These are phyloP conservation scores for Anisodus tanguticus DNA, from an alignment of 257 asterid species.

Conservation along the genomic window DNA sequence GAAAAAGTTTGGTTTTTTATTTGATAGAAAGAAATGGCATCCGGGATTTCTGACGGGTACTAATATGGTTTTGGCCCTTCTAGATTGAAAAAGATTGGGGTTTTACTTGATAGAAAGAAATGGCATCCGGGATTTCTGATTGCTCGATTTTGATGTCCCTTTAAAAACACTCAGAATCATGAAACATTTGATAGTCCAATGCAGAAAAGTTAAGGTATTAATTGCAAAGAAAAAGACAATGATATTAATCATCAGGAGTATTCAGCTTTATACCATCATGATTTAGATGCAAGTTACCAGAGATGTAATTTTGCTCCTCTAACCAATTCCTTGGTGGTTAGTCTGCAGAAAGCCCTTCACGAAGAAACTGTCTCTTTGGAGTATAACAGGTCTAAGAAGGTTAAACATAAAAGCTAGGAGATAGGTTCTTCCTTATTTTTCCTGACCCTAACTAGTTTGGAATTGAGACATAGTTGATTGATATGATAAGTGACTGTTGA, in stretches of 20 bases:
- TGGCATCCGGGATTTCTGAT: not conserved
- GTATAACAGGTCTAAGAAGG: not conserved
- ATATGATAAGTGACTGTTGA: not conserved
- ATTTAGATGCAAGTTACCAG: not conserved
- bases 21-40: not conserved
- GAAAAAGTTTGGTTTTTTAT: not conserved
- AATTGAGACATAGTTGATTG: not conserved
- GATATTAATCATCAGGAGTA: not conserved
- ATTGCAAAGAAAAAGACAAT: not conserved
- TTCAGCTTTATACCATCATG: not conserved
- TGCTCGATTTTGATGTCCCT: constrained; percentile 3
- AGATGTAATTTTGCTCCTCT: not conserved
- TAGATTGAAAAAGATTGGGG: not conserved
- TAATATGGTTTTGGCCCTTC: not conserved
- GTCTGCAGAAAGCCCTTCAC: not conserved
- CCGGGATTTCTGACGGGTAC: not conserved
- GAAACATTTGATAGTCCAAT: not conserved
- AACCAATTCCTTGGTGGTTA: not conserved
- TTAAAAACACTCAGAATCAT: not conserved
- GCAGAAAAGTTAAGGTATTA: not conserved
- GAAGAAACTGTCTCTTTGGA: not conserved
- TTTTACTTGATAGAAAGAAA: not conserved
- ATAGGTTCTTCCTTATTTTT: not conserved
- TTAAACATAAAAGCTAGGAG: not conserved
- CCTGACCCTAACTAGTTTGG: not conserved